Evolutionary conservation across 176 grass and related monocot genomes (phyloP), one percentile per base, ranked within the genome.

Genomic region (Carex kokanica): DNA sequence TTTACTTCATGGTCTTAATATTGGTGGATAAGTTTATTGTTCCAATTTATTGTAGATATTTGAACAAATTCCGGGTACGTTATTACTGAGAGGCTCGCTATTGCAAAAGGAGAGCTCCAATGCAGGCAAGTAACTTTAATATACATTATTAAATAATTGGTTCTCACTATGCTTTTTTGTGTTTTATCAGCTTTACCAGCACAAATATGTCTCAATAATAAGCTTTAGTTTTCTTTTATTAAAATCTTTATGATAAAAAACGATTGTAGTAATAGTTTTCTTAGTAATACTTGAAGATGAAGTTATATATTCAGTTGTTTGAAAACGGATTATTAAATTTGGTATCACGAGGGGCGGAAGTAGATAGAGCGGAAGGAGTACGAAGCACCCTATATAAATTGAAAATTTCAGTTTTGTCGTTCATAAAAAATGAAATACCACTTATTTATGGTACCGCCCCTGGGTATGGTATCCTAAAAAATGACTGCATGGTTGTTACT

Each of bases 1-100:
- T 20, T 79, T 47, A 18, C 25, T 3, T 41, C 60, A 16, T 72
- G 43, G 4, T 7, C 8, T 55, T 78, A 21, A 82, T 72, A 29
- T 32, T 82, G 66, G 63, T 64, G 27, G 58, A 13, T 52, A 8
- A 43, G 58, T 74, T 18, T 0, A 58, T 64, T 62, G 1, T 24
- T 43, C 10, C 57, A 4, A 6, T 17, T 74, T n/a, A 8, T 75
- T 83, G 12, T 86, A 98, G 96, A 91, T 98, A n/a, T 98, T 94
- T 86, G 96, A 98, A 68, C 96, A 98, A 86, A 91, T 87, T 83
- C 96, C 91, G 15, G 96, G 96, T 27, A 93, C 91, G 71, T 85
- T 93, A 43, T 24, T 98, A 84, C 72, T 98, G 54, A 93, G 6
- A 88, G 89, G 92, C 74, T 91, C 91, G 78, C 71, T 91, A 45